Base-by-base conservation (phyloP, 257 asterid genomes). In the Asclepias syriaca region DNA sequence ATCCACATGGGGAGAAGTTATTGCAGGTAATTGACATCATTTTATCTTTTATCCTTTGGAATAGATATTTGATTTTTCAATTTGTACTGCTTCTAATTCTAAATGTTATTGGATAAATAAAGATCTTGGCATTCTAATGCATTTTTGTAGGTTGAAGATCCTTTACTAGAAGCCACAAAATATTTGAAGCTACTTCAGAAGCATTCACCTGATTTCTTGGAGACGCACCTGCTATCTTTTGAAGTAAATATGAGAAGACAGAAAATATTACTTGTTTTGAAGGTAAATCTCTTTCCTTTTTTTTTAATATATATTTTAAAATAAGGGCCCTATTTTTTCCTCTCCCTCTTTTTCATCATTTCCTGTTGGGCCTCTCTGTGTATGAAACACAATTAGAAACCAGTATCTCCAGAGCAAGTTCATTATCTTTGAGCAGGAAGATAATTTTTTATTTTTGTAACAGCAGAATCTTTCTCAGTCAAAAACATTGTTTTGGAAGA, bases 181-280 rank as follows among this genome's bases (percentile, higher is more conserved):
- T 92, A 88, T 87, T 84, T 90, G 90, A 92, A 90, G 87, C 91
- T 89, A 61, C 98, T 92, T 60, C 98, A 92, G 88, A 87, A 87
- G 81, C 96, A 95, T 73, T 95, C 99, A 61, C 81, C 96, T 74
- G 89, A 95, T 74, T 82, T 75, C 77, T 78, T 90, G 77, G 95
- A 88, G 83, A 92, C 99, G 12, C 98, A 95, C 81, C 77, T 90
- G 64, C 88, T 92, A 59, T 90, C 97, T 58, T 95, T 92, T 75
- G 97, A 92, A 91, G 97, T 92, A 77, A 85, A 95, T 77, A 86
- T 86, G 90, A 88, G 99, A 85, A 92, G 81, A 82, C 86, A 87
- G 82, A 95, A 87, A 82, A 86, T 80, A 45, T 80, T 95, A 74
- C 94, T 92, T 71, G 95, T 96, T 68, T 82, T 92, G 81, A 92